Base-by-base conservation (phyloP, 768 basidiomycete genomes). In the Leccinum longicurvipes region DNA sequence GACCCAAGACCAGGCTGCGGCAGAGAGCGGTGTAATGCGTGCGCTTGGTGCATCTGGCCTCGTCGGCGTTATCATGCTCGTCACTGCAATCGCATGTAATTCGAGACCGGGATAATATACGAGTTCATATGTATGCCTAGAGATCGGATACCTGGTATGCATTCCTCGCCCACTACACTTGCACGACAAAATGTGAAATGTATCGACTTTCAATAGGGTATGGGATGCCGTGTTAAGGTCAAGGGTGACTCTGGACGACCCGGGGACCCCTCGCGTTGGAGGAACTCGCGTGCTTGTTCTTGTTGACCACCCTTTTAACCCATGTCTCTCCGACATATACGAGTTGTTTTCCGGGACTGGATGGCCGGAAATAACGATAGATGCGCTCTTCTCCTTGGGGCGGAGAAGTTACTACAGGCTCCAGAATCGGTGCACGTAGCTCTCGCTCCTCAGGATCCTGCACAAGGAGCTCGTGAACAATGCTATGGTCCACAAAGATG, bases 11-110 rank as follows among this genome's bases (percentile, higher is more conserved):
- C 60, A 60, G 7, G 65, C 51, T 48, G 58, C 68, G 14, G 59
- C 58, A n/a, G 57, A 71, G 58, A 69, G 70, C 23, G 58, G 57
- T 12, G 6, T 60, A 14, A 46, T 67, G 50, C 68, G 68, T 9
- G 65, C 61, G 10, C 63, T 69, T 17, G 67, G 63, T 0, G 70
- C 68, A n/a, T 61, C 70, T 11, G 68, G 65, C 3, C 59, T 69
- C 3, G 52, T 72, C 19, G 58, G 60, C 10, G 23, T 72, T 21
- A 72, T 69, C 29, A 45, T 69, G 46, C 61, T 72, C 24, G 46
- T 69, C 28, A 41, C 70, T 23, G 55, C 64, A 15, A 47, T 66
- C 15, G 51, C 53, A 9, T 46, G 55, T 44, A 47, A 31, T 56
- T 52, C 66, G 19, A 66, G 56, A 49, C 57, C 54, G 58, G 56